Evolutionary conservation across 352 stramenopile species (phyloP).

Genomic region (Aphanomyces astaci): DNA sequence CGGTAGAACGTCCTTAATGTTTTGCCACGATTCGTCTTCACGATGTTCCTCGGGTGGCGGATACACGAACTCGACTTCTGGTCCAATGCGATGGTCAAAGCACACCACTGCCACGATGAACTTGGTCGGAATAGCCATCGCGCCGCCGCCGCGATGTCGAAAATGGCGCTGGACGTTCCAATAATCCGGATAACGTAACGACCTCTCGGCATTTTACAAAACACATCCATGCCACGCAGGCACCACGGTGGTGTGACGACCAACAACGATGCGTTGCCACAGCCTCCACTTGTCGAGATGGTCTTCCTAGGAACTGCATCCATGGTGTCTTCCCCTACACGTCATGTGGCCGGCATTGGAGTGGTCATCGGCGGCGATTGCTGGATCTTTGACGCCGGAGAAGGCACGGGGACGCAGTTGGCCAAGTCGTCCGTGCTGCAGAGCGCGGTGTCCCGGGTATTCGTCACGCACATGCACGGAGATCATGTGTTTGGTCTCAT

Average conservation of each 20-base stretch:
- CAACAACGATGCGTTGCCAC: background rate
- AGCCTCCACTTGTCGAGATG: slow-evolving; percentile 16
- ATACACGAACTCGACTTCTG: slow-evolving; percentile 14
- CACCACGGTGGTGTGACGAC: background rate
- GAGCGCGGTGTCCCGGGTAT: slow-evolving; percentile 19
- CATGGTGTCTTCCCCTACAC: slow-evolving; percentile 21
- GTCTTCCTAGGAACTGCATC: slow-evolving; percentile 22
- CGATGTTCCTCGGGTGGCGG: background rate
- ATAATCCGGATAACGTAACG: background rate
- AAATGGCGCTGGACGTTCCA: background rate
- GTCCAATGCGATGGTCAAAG: background rate
- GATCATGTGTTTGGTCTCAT: slow-evolving; percentile 24
- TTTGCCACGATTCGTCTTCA: background rate
- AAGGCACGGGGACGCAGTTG: slow-evolving; percentile 15
- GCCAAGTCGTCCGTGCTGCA: slow-evolving; percentile 7
- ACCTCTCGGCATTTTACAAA: background rate
- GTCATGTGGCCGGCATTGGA: slow-evolving; percentile 18
- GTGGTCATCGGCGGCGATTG: slow-evolving; percentile 15
- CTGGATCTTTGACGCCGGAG: slow-evolving; percentile 25
- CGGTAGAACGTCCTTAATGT: background rate
- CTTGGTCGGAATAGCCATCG: background rate
- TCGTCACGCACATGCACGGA: slow-evolving; percentile 25
- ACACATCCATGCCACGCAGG: background rate
- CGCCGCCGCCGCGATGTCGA: background rate
- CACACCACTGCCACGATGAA: slow-evolving; percentile 8